Base-by-base conservation (phyloP, 768 basidiomycete species). In the Auricularia sp. region DNA sequence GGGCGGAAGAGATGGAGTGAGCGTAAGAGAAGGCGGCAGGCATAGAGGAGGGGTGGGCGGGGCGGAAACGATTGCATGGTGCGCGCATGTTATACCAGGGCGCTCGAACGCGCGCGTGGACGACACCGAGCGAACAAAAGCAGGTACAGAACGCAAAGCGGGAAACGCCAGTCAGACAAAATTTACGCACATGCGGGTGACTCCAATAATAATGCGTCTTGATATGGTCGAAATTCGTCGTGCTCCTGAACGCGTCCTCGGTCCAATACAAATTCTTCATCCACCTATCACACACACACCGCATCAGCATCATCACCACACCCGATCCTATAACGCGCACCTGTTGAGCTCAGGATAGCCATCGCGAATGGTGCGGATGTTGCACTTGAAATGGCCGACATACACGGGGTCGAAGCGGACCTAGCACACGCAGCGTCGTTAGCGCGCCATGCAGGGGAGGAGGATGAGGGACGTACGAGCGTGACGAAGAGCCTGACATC, bases 221-320 rank as follows among this genome's bases (percentile, higher is more conserved):
- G 78, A 91, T 90, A 75, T 96, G 94, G 16, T 90, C 84, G 72
- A 98, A 98, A 72, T 94, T 80, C 44, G 94, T 95, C 18, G 88
- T 86, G 4, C 85, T 82, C 73, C 86, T 86, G 85, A 99, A 98
- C 3, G 93, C 92, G 1, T 86, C 76, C 69, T 88, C 79, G 67
- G 87, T 89, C 94, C 94, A 98, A 80, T 99, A 98, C 24, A 98
- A 77, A 72, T 88, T 87, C 75, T 86, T 86, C 76, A 92, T 70
- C 90, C 93, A 95, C 37, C 86, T 88, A 66, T 33, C 16, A 1
- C 24, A 24, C 24, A n/a, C n/a, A n/a, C n/a, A n/a, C n/a, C n/a
- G n/a, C 44, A 18, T 45, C 44, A 45, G 44, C 44, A 18, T 29
- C 29, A 2, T 29, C 29, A 29, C 29, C n/a, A n/a, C n/a, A n/a